phyloP scores from a whole-genome alignment of 75 land plant species.

The Sequoiadendron giganteum region DNA sequence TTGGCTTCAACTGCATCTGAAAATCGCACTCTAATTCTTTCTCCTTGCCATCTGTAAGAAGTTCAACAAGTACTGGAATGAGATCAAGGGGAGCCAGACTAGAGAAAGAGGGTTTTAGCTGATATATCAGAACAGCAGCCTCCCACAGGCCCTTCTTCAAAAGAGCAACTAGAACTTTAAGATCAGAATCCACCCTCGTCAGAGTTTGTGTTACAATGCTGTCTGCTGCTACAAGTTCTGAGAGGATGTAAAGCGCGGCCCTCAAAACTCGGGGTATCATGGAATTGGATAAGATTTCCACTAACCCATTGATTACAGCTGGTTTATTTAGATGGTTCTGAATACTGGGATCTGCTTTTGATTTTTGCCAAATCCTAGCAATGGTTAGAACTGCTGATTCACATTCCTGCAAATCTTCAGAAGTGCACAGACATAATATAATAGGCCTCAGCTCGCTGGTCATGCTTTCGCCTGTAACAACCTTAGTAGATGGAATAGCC shows the following conservation, averaged over 20 bases:
- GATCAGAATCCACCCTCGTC: slow-evolving; percentile 35
- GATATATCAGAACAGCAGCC: slow-evolving; percentile 48
- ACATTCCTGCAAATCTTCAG: slow-evolving; percentile 47
- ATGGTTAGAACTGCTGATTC: slow-evolving; percentile 50
- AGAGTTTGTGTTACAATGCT: slow-evolving; percentile 34
- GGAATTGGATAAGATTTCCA: slow-evolving; percentile 58
- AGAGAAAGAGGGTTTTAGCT: slow-evolving; percentile 31
- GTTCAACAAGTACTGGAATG: slow-evolving; percentile 35
- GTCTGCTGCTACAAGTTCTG: slow-evolving; percentile 41
- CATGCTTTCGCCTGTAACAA: slow-evolving; percentile 19
- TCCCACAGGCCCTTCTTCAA: slow-evolving; percentile 41
- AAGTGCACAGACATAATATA: slow-evolving; percentile 37
- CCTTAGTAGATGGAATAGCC: slow-evolving; percentile 27
- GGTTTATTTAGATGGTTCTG: slow-evolving; percentile 34
- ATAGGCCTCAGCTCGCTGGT: slow-evolving; percentile 30
- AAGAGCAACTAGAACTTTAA: slow-evolving; percentile 32
- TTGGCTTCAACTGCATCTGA: slow-evolving; percentile 31
- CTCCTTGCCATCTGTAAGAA: slow-evolving; percentile 20
- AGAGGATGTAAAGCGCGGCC: slow-evolving; percentile 43
- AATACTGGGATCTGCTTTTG: slow-evolving; percentile 33
- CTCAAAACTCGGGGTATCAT: slow-evolving; percentile 39
- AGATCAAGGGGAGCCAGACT: slow-evolving; percentile 33
- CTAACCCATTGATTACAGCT: slow-evolving; percentile 43
- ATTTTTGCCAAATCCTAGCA: slow-evolving; percentile 39
- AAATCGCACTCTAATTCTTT: slow-evolving; percentile 22